phyloP scores from a whole-genome alignment of 2,329 filamentous ascomycete species.

The Zalaria obscura region DNA sequence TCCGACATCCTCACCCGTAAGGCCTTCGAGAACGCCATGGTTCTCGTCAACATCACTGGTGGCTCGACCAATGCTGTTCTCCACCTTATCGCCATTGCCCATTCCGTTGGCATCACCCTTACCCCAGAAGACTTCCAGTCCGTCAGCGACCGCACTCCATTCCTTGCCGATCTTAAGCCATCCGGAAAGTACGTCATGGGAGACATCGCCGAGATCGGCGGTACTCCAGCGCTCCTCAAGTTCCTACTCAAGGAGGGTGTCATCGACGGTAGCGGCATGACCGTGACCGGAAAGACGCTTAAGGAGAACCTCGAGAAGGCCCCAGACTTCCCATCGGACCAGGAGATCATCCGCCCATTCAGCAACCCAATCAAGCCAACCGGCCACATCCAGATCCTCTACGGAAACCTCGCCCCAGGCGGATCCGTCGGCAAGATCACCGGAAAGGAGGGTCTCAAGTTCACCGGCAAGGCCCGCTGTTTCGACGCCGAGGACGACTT shows the following conservation, averaged over 20 bases:
- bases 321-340: slow-evolving; percentile 51
- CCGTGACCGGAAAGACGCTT: slow-evolving; percentile 35
- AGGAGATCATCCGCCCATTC: slow-evolving; percentile 56
- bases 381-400: slow-evolving; percentile 60
- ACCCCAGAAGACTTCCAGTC: slow-evolving; percentile 37
- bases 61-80: slow-evolving; percentile 38
- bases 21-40: slow-evolving; percentile 38
- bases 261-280: slow-evolving; percentile 33
- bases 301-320: slow-evolving; percentile 38
- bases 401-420: slow-evolving; percentile 54
- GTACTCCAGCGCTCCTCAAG: slow-evolving; percentile 34
- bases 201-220: slow-evolving; percentile 43
- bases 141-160: slow-evolving; percentile 34
- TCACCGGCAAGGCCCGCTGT: slow-evolving; percentile 55
- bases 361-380: slow-evolving; percentile 56
- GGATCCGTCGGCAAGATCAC: slow-evolving; percentile 65
- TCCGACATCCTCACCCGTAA: slow-evolving; percentile 34
- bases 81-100: slow-evolving; percentile 36
- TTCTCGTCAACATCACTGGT: slow-evolving; percentile 34
- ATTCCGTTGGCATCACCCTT: slow-evolving; percentile 35
- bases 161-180: slow-evolving; percentile 37
- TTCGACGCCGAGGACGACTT: slow-evolving; percentile 59
- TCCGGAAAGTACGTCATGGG: slow-evolving; percentile 41
- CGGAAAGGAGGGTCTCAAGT: slow-evolving; percentile 56
- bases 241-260: slow-evolving; percentile 35